Evolutionary conservation across 305 asterid species (phyloP).

Genomic region (Fraxinus angustifolia): DNA sequence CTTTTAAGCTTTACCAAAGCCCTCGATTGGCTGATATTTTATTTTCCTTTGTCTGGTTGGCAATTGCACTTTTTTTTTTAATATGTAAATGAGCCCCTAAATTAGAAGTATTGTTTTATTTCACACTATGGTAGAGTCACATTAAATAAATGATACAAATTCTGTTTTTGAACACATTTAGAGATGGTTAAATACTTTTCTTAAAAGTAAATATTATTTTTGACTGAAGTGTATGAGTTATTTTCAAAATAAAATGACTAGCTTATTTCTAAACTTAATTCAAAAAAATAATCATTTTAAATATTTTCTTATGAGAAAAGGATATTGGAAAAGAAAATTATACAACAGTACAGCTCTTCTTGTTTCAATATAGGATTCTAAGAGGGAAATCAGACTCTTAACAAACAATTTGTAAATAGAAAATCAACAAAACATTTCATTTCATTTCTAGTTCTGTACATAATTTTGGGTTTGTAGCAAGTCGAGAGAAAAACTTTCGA

Average conservation of each 20-base stretch:
- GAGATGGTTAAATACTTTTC: neutral
- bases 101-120: neutral
- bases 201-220: neutral
- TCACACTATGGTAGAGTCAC: neutral
- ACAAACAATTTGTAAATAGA: neutral
- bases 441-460: neutral
- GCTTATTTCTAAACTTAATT: neutral
- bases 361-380: neutral
- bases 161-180: neutral
- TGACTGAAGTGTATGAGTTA: neutral
- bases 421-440: neutral
- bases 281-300: neutral
- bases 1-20: neutral
- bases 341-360: neutral
- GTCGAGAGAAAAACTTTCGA: constrained; percentile 19
- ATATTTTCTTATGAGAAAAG: neutral
- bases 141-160: neutral
- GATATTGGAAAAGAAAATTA: neutral
- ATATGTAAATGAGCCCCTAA: neutral
- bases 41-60: neutral
- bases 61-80: neutral
- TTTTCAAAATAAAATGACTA: neutral
- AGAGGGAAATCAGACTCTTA: neutral
- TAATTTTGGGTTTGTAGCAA: neutral
- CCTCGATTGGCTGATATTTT: neutral